phyloP scores from a whole-genome alignment of 768 basidiomycete species.

The Auricularia heimuer region DNA sequence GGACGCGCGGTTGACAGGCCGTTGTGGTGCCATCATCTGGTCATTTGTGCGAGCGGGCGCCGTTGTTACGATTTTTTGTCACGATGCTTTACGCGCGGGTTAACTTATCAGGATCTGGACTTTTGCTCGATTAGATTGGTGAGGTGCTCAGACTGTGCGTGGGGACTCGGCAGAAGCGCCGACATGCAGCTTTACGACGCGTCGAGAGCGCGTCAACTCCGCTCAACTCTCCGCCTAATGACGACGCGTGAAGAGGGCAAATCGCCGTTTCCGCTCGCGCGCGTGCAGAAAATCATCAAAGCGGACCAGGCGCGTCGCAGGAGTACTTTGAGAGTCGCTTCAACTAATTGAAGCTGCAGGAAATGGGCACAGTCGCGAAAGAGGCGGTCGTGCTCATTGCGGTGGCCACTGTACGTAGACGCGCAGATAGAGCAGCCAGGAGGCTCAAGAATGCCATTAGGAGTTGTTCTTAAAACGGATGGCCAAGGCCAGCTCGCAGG shows the following conservation, averaged over 20 bases:
- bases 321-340: not conserved
- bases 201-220: not conserved
- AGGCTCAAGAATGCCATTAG: slow-evolving; percentile 4
- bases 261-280: slow-evolving; percentile 61
- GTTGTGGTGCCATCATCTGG: no score
- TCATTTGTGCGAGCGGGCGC: no score
- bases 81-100: no score
- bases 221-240: not conserved
- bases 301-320: slow-evolving; percentile 56
- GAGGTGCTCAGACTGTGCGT: no score
- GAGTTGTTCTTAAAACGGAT: slow-evolving; percentile 81
- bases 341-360: slow-evolving; percentile 30
- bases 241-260: slow-evolving; percentile 35
- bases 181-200: no score
- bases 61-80: no score
- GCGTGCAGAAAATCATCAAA: slow-evolving; percentile 78
- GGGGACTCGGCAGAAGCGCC: no score
- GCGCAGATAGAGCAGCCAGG: no score
- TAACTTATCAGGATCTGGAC: no score
- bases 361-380: slow-evolving; percentile 62
- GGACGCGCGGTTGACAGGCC: slow-evolving; percentile 2
- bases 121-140: no score
- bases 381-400: slow-evolving; percentile 76
- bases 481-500: slow-evolving; percentile 56
- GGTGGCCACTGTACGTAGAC: slow-evolving; percentile 46